Evolutionary conservation across 2,329 filamentous ascomycete species (phyloP).

Genomic region (Neofusicoccum ribis): DNA sequence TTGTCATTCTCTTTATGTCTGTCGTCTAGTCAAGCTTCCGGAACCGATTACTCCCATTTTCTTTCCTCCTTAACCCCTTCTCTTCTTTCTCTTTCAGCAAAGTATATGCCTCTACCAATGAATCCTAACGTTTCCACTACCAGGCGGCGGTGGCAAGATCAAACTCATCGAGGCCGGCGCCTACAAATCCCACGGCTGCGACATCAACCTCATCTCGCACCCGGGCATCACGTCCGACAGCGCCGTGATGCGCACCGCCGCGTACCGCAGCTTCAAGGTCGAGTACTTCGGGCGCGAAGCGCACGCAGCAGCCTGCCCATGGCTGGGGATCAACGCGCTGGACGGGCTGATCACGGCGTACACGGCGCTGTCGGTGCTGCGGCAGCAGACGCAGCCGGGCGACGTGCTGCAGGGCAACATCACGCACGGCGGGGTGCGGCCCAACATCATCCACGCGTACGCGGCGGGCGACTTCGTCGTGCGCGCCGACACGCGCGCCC

Average conservation of each 20-base stretch:
- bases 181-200: constrained; percentile 38
- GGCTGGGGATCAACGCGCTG: constrained; percentile 34
- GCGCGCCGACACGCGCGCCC: constrained; percentile 31
- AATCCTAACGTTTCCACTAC: not conserved
- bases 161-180: constrained; percentile 46
- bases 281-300: constrained; percentile 49
- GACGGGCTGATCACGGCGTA: constrained; percentile 29
- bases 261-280: constrained; percentile 51
- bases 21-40: not conserved
- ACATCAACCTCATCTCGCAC: constrained; percentile 30
- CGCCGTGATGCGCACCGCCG: constrained; percentile 54
- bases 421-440: constrained; percentile 30
- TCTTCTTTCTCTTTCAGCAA: not conserved
- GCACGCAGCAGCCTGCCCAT: constrained; percentile 38
- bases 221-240: constrained; percentile 41
- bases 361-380: constrained; percentile 34
- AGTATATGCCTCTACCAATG: not conserved
- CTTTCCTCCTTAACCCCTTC: too few relatives aligned
- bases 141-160: constrained; percentile 48
- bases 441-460: constrained; percentile 45
- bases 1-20: not conserved
- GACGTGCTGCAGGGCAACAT: constrained; percentile 41
- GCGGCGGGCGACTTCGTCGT: constrained; percentile 39
- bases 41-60: not conserved
- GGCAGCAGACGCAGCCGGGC: constrained; percentile 42